Evolutionary conservation across 352 stramenopile species (phyloP).

Genomic region (Chrysophaeum taylorii): DNA sequence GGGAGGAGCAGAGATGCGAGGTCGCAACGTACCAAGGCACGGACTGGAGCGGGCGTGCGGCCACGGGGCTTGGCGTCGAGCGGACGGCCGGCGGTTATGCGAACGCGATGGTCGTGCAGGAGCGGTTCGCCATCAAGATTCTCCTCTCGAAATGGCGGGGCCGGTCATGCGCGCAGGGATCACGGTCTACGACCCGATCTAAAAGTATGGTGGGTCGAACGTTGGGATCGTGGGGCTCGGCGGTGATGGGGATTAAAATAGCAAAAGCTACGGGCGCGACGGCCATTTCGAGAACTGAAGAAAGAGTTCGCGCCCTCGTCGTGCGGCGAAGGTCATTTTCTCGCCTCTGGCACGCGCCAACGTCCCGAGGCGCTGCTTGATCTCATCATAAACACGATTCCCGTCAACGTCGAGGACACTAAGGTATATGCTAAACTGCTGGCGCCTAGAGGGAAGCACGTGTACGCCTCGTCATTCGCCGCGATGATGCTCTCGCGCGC

Average conservation of each 20-base stretch:
- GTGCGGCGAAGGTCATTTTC: no score
- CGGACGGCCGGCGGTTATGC: conserved; percentile 43
- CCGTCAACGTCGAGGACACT: conserved; percentile 1
- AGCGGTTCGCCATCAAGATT: conserved; percentile 53
- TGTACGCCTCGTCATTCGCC: background rate
- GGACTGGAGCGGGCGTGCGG: conserved; percentile 21
- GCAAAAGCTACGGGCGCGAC: conserved; percentile 49
- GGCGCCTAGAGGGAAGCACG: background rate
- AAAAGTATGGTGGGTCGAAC: conserved; percentile 41
- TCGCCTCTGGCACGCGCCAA: no score
- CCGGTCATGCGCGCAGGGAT: conserved; percentile 60
- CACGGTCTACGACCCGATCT: conserved; percentile 56
- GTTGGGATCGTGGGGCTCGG: conserved; percentile 56
- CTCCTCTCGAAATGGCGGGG: conserved; percentile 43
- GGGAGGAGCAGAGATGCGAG: conserved; percentile 44
- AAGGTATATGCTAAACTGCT: conserved; percentile 8
- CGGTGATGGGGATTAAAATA: conserved; percentile 57
- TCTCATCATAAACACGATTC: conserved; percentile 48
- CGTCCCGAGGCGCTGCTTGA: no score
- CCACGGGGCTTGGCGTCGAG: background rate
- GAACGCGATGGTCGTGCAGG: conserved; percentile 44
- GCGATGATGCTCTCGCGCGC: no score
- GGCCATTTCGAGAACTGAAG: conserved; percentile 51
- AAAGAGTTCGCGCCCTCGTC: conserved; percentile 46
- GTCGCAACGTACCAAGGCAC: conserved; percentile 46